Conservation (phyloP, 2,329 filamentous ascomycete species). For the Ascosphaera acerosa region DNA sequence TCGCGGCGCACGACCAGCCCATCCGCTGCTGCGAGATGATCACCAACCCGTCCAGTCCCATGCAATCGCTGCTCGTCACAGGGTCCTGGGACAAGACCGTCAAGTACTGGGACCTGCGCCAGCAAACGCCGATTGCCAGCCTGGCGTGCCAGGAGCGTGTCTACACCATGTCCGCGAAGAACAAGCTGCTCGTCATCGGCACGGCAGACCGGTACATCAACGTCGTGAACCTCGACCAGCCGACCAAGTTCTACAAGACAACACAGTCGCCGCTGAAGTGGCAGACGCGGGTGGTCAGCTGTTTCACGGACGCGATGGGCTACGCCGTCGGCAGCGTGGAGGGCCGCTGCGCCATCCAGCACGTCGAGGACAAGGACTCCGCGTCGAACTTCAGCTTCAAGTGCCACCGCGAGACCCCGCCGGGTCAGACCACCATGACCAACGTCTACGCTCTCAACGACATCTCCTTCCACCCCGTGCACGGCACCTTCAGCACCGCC, state of each 20-base stretch:
- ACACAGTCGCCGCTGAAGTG: slow-evolving; percentile 91
- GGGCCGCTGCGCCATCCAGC: slow-evolving; percentile 91
- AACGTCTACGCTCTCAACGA: slow-evolving; percentile 91
- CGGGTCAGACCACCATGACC: slow-evolving; percentile 37
- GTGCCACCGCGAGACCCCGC: slow-evolving; percentile 67
- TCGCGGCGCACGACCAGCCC: slow-evolving; percentile 64
- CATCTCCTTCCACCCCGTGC: slow-evolving; percentile 88
- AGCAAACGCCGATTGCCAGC: slow-evolving; percentile 20
- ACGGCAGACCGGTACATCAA: slow-evolving; percentile 94
- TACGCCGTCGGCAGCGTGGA: slow-evolving; percentile 95
- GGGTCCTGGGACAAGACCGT: slow-evolving; percentile 39
- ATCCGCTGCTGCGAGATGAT: slow-evolving; percentile 60
- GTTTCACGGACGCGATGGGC: slow-evolving; percentile 73
- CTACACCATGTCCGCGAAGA: slow-evolving; percentile 78
- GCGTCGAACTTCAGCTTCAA: slow-evolving; percentile 96
- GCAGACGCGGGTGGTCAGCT: slow-evolving; percentile 89
- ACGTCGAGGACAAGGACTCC: slow-evolving; percentile 86
- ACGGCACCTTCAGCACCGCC: slow-evolving; percentile 95
- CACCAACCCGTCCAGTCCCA: slow-evolving; percentile 27
- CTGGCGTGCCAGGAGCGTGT: slow-evolving; percentile 27
- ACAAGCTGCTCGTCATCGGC: slow-evolving; percentile 69
- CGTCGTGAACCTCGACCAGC: slow-evolving; percentile 72
- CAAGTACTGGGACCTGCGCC: slow-evolving; percentile 31
- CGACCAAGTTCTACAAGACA: slow-evolving; percentile 82
- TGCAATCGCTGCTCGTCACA: slow-evolving; percentile 59